Conservation (phyloP, 495 filamentous ascomycete species). For the Sordaria brevicollis region DNA sequence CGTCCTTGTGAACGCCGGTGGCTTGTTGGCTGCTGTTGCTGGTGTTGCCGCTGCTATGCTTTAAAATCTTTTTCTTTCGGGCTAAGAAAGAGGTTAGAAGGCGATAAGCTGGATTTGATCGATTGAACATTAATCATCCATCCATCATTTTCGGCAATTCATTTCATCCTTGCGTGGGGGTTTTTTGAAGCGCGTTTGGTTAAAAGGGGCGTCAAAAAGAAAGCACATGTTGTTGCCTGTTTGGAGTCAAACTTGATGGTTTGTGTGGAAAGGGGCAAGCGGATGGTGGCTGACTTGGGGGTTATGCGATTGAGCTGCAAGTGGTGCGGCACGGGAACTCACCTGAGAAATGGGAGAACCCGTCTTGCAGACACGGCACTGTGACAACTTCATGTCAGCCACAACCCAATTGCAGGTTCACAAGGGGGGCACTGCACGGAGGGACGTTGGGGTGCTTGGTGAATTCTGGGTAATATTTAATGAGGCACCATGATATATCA, state of each 20-base stretch:
- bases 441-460: not conserved
- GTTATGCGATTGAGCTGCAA: not conserved
- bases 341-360: not conserved
- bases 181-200: too few relatives aligned
- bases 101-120: too few relatives aligned
- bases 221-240: not conserved
- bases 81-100: too few relatives aligned
- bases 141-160: too few relatives aligned
- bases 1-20: constrained; percentile 19
- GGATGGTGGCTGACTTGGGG: not conserved
- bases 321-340: not conserved
- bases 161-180: too few relatives aligned
- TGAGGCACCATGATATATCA: not conserved
- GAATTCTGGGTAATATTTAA: constrained; percentile 3
- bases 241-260: not conserved
- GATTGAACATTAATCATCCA: too few relatives aligned
- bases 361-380: not conserved
- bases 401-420: too few relatives aligned
- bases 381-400: not conserved
- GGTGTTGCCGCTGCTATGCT: constrained; percentile 25
- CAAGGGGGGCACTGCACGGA: too few relatives aligned
- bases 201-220: not conserved
- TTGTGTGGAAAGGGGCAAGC: not conserved
- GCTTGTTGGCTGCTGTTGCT: constrained; percentile 23
- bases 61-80: too few relatives aligned